These are phyloP conservation scores for Phenoliferia sp. DNA, from an alignment of 1,284 basidiomycete species.

Conservation along the genomic window DNA sequence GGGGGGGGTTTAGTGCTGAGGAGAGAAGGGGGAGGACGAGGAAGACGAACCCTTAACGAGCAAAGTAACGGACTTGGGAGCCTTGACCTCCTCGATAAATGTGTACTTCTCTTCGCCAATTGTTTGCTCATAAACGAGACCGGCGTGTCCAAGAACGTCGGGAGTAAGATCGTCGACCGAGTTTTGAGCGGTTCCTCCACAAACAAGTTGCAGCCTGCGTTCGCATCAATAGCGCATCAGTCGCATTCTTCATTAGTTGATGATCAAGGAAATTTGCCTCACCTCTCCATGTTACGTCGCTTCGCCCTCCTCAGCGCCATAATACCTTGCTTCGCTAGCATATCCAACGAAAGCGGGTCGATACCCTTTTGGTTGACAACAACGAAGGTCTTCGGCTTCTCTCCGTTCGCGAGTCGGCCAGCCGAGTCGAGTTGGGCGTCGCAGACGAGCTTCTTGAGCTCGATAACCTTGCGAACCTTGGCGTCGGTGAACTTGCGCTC, in stretches of 20 bases:
- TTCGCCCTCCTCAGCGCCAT: constrained; percentile 92
- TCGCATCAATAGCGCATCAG: too few relatives aligned
- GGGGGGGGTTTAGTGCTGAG: background rate
- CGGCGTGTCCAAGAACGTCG: constrained; percentile 90
- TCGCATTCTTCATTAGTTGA: too few relatives aligned
- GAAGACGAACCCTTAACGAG: constrained; percentile 74
- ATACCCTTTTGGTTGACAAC: constrained; percentile 99
- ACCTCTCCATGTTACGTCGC: constrained; percentile 96
- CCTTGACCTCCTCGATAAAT: constrained; percentile 93
- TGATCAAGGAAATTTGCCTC: too few relatives aligned
- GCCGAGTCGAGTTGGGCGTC: constrained; percentile 78
- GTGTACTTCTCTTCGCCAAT: constrained; percentile 99
- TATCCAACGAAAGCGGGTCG: constrained; percentile 93
- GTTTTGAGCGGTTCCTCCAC: constrained; percentile 94
- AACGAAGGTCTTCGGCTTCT: constrained; percentile 76
- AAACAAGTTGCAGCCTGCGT: constrained; percentile 77
- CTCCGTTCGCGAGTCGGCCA: constrained; percentile 52
- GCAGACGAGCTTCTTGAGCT: constrained; percentile 93
- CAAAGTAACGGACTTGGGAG: constrained; percentile 93
- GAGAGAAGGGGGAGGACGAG: background rate
- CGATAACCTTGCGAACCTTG: constrained; percentile 94
- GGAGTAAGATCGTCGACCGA: constrained; percentile 94
- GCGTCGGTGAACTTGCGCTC: constrained; percentile 91
- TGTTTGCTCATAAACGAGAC: constrained; percentile 97
- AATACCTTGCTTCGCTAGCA: constrained; percentile 95